These are phyloP conservation scores for Diaporthe nobilis DNA, from an alignment of 2,329 filamentous ascomycete genomes.

Conservation along the genomic window DNA sequence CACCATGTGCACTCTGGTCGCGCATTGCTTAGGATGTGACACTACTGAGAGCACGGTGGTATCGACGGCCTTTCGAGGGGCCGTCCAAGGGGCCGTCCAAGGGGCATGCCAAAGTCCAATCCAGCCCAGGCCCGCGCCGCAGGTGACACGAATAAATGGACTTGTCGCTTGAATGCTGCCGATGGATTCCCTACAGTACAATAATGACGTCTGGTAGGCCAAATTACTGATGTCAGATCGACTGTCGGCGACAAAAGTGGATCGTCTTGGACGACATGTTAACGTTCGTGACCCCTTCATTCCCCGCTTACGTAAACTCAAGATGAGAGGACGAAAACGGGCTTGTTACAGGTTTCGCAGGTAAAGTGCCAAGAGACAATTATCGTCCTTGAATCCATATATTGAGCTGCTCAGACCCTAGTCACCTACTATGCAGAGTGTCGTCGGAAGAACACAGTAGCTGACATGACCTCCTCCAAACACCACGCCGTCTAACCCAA, in stretches of 20 bases:
- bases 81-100: neutral
- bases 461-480: neutral
- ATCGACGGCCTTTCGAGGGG: neutral
- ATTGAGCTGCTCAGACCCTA: neutral
- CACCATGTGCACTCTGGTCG: fast-evolving
- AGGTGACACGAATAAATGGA: fast-evolving
- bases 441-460: no score
- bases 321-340: neutral
- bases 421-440: no score
- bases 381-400: neutral
- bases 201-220: neutral
- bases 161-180: neutral
- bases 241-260: neutral
- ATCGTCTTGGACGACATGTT: neutral
- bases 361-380: neutral
- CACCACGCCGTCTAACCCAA: no score
- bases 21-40: neutral
- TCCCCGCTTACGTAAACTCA: neutral
- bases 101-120: neutral
- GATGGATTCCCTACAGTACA: neutral
- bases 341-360: neutral
- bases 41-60: neutral
- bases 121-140: neutral
- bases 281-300: neutral
- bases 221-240: neutral